Percentiles rank a stretch among this genome's conserved stretches.
phyloP scores from a whole-genome alignment of 495 filamentous ascomycete species.

The Hypomontagnella submonticulosa region DNA sequence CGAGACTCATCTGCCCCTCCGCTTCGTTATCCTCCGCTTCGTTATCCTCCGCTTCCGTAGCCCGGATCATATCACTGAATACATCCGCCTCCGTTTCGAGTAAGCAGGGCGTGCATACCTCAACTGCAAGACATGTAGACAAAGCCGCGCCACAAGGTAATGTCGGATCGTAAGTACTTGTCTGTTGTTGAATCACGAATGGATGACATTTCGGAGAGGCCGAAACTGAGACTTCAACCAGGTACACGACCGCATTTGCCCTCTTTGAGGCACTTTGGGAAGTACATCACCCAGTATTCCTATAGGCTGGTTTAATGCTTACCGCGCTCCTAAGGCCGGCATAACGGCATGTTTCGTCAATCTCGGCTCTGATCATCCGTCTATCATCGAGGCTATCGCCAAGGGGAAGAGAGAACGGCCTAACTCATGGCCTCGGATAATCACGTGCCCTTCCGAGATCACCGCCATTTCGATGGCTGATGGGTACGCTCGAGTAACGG shows the following conservation, averaged over 20 bases:
- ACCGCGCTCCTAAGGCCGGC: constrained; percentile 61
- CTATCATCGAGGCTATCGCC: constrained; percentile 80
- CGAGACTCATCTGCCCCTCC: too few species aligned
- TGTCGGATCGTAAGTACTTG: constrained; percentile 4
- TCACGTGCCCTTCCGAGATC: constrained; percentile 80
- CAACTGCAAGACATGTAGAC: too few species aligned
- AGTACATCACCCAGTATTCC: constrained; percentile 18
- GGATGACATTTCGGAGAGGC: neutral
- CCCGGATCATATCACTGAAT: too few species aligned
- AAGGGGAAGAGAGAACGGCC: constrained; percentile 67
- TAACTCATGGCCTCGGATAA: constrained; percentile 71
- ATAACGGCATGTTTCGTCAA: constrained; percentile 81
- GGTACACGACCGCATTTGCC: constrained; percentile 78
- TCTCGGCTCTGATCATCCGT: constrained; percentile 80
- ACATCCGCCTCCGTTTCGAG: too few species aligned
- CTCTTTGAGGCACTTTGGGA: constrained; percentile 85
- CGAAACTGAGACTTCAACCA: neutral
- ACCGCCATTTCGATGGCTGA: constrained; percentile 81
- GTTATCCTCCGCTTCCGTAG: too few species aligned
- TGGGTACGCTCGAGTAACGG: constrained; percentile 78
- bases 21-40: too few species aligned
- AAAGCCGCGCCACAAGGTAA: neutral
- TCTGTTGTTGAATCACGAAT: neutral
- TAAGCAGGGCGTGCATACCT: too few species aligned
- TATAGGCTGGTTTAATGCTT: constrained; percentile 1